Evolutionary conservation across 768 basidiomycete genomes (phyloP), one percentile per base, ranked within the genome.

Genomic region (Sporobolomyces phaffii): DNA sequence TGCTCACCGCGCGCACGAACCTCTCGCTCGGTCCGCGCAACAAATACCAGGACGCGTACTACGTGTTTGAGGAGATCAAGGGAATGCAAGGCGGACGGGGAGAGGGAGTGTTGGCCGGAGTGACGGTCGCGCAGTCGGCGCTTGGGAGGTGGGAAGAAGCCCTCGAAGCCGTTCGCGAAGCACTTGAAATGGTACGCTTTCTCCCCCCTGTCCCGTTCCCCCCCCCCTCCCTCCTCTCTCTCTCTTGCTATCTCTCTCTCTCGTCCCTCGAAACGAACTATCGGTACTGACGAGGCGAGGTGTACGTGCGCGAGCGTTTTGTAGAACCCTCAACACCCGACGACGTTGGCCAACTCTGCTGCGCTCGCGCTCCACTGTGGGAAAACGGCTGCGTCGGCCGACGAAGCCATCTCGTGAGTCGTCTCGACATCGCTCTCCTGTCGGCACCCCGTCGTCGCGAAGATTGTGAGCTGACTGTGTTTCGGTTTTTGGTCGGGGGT

Each of bases 41-140:
- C 22, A 72, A 72, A 59, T 73, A 73, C 54, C 73, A 75, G 57
- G 61, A 73, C 44, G 73, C 74, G 33, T 75, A 72, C 64, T 75
- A 75, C 60, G 71, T 72, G 24, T 75, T 70, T 52, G 74, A 75
- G 53, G 74, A 75, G 60, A 61, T 73, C 58, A 66, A 70, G 43
- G 63, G 69, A 17, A 60, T 72, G 65, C 74, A 73, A 33, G 68
- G 70, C 20, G 74, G 73, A 2, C 53, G 73, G 2, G 73, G 73
- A 0, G 73, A 71, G 45, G 69, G 51, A 7, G 66, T 68, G 5
- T 49, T 72, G 2, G 63, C 60, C 0, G 73, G 72, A 0, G 72
- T 73, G 6, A 50, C 59, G 2, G 68, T 73, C 29, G 49, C 64
- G 17, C 74, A 75, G 57, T 71, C 65, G 24, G n/a, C 58, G 22